These are phyloP conservation scores for Diaporthe eres DNA, from an alignment of 2,329 filamentous ascomycete genomes.

Conservation along the genomic window DNA sequence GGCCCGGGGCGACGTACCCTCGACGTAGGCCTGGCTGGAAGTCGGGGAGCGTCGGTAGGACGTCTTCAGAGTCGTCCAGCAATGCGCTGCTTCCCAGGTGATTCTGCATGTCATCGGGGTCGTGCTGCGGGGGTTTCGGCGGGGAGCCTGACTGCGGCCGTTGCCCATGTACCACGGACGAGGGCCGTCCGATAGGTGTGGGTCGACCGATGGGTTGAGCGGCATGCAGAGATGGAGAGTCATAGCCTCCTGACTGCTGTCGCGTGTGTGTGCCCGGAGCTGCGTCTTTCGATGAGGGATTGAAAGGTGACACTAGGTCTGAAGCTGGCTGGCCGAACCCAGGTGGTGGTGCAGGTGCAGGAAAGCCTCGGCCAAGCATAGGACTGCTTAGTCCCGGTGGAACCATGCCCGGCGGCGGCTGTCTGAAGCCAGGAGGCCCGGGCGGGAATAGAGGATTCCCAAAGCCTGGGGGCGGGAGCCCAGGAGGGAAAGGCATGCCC, in stretches of 20 bases:
- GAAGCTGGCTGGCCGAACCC: constrained; percentile 64
- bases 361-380: constrained; percentile 58
- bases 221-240: constrained; percentile 65
- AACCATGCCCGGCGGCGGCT: constrained; percentile 61
- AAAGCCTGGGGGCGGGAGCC: constrained; percentile 61
- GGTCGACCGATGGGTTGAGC: constrained; percentile 85
- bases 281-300: constrained; percentile 52
- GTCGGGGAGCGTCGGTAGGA: constrained; percentile 43
- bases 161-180: constrained; percentile 75
- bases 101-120: constrained; percentile 80
- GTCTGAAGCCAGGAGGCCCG: constrained; percentile 57
- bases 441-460: constrained; percentile 67
- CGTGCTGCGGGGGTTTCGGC: constrained; percentile 56
- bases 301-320: constrained; percentile 57
- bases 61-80: constrained; percentile 80
- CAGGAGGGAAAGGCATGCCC: constrained; percentile 68
- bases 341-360: constrained; percentile 63
- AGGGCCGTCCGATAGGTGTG: constrained; percentile 88
- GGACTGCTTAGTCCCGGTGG: constrained; percentile 67
- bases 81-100: constrained; percentile 93
- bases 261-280: constrained; percentile 75
- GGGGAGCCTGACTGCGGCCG: constrained; percentile 50
- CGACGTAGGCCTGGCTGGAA: constrained; percentile 50
- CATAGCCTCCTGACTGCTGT: constrained; percentile 80
- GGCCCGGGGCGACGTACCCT: constrained; percentile 67